Conservation (phyloP, 2,329 filamentous ascomycete genomes). For the Paramyrothecium sp. region DNA sequence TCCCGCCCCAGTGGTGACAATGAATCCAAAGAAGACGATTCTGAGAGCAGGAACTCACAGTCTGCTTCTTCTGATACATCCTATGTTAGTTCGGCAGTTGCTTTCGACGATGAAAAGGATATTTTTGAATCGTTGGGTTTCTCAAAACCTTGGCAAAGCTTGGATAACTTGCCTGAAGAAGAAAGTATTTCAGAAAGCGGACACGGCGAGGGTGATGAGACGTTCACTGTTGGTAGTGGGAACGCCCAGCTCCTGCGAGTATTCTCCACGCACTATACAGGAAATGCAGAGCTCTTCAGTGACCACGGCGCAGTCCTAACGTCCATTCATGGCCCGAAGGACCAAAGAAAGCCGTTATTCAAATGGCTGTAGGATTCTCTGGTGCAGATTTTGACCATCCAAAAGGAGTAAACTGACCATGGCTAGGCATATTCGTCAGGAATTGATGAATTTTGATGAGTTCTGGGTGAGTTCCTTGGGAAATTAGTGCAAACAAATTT, state of each 20-base stretch:
- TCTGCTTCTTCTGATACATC: too few relatives aligned
- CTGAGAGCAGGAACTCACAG: too few relatives aligned
- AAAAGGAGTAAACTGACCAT: constrained; percentile 11
- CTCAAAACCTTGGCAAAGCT: too few relatives aligned
- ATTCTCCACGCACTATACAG: constrained; percentile 35
- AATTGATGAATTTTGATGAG: constrained; percentile 40
- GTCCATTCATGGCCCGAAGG: constrained; percentile 29
- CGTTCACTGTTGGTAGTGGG: neutral
- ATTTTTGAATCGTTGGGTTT: too few relatives aligned
- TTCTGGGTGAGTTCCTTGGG: constrained; percentile 30
- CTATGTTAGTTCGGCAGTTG: too few relatives aligned
- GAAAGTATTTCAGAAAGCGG: constrained; percentile 20
- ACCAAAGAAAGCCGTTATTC: constrained; percentile 32
- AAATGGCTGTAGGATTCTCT: constrained; percentile 35
- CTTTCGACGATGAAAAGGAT: too few relatives aligned
- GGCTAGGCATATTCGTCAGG: constrained; percentile 34
- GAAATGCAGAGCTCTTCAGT: constrained; percentile 33
- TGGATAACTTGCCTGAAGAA: too few relatives aligned
- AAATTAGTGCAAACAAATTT: too few relatives aligned
- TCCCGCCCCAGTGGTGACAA: too few relatives aligned
- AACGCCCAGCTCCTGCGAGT: neutral
- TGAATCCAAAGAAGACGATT: too few relatives aligned
- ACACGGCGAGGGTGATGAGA: constrained; percentile 20
- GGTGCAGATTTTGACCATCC: too few relatives aligned
- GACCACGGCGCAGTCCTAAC: constrained; percentile 33